phyloP scores from a whole-genome alignment of 1,139 yeast genomes.

The Suhomyces atakaporum region DNA sequence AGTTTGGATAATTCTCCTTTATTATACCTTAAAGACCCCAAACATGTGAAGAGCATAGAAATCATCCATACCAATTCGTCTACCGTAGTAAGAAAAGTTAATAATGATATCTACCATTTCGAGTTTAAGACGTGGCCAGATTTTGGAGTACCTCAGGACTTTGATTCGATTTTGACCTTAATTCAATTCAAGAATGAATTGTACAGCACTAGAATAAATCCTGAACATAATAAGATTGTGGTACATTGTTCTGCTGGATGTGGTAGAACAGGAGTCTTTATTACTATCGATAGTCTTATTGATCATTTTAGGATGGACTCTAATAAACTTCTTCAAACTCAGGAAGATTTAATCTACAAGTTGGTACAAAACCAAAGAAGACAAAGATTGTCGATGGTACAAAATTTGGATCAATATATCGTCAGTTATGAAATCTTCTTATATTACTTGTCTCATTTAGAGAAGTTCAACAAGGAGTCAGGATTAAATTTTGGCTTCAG shows the following conservation, averaged over 20 bases:
- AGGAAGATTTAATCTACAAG: slow-evolving; percentile 30
- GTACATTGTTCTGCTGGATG: slow-evolving; percentile 28
- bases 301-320: slow-evolving; percentile 13
- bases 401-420: slow-evolving; percentile 46
- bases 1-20: slow-evolving; percentile 57
- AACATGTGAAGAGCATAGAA: slow-evolving; percentile 11
- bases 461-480: slow-evolving; percentile 3
- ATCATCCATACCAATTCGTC: slow-evolving; percentile 10
- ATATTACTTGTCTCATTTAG: slow-evolving; percentile 24
- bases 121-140: slow-evolving; percentile 84
- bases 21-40: slow-evolving; percentile 14
- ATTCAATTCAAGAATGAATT: slow-evolving; percentile 51
- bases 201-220: slow-evolving; percentile 21
- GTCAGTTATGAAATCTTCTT: slow-evolving; percentile 45
- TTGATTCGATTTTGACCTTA: slow-evolving; percentile 53
- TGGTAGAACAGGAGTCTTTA: slow-evolving; percentile 23
- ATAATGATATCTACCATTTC: slow-evolving; percentile 53
- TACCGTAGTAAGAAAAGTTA: slow-evolving; percentile 25
- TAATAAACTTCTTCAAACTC: slow-evolving; percentile 9
- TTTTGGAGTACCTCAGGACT: slow-evolving; percentile 64
- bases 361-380: slow-evolving; percentile 44
- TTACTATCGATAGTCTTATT: slow-evolving; percentile 20
- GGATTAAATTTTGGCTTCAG: slow-evolving; percentile 1
- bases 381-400: slow-evolving; percentile 50
- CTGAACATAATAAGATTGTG: slow-evolving; percentile 23